phyloP scores from a whole-genome alignment of 352 stramenopile species.

The Peronospora destructor region DNA sequence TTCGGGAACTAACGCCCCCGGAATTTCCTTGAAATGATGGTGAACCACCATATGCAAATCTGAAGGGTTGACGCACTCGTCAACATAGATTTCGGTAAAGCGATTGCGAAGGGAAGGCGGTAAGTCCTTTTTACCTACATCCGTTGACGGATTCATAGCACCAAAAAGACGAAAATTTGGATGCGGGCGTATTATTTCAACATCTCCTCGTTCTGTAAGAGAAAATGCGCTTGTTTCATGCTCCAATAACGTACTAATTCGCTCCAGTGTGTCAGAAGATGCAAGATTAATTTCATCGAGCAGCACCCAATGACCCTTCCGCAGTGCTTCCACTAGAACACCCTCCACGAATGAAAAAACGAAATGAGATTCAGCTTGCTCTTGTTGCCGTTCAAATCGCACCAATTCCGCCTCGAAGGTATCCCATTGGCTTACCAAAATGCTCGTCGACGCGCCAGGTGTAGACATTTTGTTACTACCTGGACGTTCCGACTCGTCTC shows the following conservation, averaged over 20 bases:
- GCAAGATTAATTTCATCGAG: constrained; percentile 99
- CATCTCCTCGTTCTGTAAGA: constrained; percentile 95
- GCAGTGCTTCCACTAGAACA: constrained; percentile 95
- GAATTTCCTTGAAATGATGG: constrained; percentile 76
- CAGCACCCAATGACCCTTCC: constrained; percentile 95
- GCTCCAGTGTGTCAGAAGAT: constrained; percentile 96
- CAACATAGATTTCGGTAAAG: constrained; percentile 97
- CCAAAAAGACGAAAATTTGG: constrained; percentile 99
- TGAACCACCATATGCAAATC: constrained; percentile 95
- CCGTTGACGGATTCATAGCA: constrained; percentile 99
- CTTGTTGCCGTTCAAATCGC: constrained; percentile 92
- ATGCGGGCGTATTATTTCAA: constrained; percentile 92
- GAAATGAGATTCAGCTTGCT: constrained; percentile 93
- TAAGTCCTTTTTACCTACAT: constrained; percentile 99
- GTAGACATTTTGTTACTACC: constrained; percentile 36
- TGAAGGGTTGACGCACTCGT: constrained; percentile 91
- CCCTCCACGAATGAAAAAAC: constrained; percentile 99
- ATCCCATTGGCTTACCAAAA: constrained; percentile 56
- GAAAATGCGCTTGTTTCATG: constrained; percentile 92
- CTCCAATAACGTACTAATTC: constrained; percentile 96
- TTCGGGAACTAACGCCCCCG: constrained; percentile 55
- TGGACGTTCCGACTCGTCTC: constrained; percentile 7
- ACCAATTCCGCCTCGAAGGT: constrained; percentile 70
- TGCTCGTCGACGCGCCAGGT: constrained; percentile 38
- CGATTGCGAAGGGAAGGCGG: constrained; percentile 94